Evolutionary conservation across 257 asterid genomes (phyloP).

Genomic region (Solanum bukasovii): DNA sequence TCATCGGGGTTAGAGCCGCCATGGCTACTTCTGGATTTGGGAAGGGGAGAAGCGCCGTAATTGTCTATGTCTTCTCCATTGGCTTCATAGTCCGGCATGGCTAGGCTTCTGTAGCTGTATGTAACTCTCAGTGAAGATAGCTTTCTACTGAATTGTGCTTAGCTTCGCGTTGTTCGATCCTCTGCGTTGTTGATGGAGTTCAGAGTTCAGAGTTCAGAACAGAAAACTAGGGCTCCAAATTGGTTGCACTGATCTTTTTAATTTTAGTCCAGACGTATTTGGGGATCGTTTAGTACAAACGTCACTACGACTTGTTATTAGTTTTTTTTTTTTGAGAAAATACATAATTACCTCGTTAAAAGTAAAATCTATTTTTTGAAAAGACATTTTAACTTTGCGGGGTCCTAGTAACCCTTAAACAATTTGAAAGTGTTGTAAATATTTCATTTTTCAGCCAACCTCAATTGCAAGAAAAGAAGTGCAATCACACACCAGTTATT

Average conservation of each 20-base stretch:
- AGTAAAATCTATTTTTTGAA: too few relatives aligned
- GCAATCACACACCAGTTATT: too few relatives aligned
- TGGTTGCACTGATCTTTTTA: neutral
- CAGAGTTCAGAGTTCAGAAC: neutral
- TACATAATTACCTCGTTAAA: too few relatives aligned
- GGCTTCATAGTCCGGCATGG: conserved; percentile 32
- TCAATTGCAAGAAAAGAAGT: too few relatives aligned
- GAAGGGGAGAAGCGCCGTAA: conserved; percentile 23
- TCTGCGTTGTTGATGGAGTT: neutral
- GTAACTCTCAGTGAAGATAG: neutral
- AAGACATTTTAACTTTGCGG: too few relatives aligned
- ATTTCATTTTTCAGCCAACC: too few relatives aligned
- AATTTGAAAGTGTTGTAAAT: too few relatives aligned
- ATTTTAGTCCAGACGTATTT: neutral
- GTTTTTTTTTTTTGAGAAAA: too few relatives aligned
- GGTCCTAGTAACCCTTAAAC: too few relatives aligned
- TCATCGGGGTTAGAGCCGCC: conserved; percentile 13
- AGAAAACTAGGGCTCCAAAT: neutral
- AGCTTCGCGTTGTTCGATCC: neutral
- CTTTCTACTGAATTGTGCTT: neutral
- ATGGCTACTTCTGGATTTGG: conserved; percentile 13
- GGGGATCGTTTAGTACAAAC: neutral
- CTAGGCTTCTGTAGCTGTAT: neutral
- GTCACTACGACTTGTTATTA: too few relatives aligned
- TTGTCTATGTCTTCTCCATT: conserved; percentile 26